Evolutionary conservation across 495 filamentous ascomycete genomes (phyloP), one percentile per base, ranked within the genome.

Genomic region (Daldinia grandis): DNA sequence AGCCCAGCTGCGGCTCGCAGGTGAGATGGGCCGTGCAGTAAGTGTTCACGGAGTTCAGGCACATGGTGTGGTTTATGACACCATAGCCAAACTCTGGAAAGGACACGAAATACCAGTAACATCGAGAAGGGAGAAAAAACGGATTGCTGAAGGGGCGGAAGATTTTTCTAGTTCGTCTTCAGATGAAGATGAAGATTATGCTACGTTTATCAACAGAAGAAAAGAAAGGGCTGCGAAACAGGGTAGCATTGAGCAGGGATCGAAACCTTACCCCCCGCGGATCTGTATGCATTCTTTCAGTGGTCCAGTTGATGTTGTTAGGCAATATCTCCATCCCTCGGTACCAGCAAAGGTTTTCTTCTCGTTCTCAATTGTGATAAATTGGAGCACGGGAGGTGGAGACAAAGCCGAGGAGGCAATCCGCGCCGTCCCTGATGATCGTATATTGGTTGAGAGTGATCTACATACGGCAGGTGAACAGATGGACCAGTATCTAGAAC

Each of bases 281-380:
- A 90, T 98, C 72, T 99, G 95, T 75, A 85, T 99, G 72, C 95
- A 99, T 79, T 97, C 94, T 0, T 99, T 92, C 76, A 94, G 92
- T 33, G 96, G 94, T 0, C 86, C 91, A n/a, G 79, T 86, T 21
- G 89, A 95, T 40, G 85, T 87, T 27, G 74, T 97, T 30, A 91
- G 85, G 51, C 93, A 95, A 76, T 98, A 96, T 68, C 78, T 93
- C 65, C 81, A 91, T 69, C 88, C 87, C 2, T 85, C 88, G 0
- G 87, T 95, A 21, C 94, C 96, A 0, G 88, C 88, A 3, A 84
- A 89, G 37, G 83, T 98, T 8, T 99, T 88, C 76, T 95, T 95
- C 73, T 97, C 94, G 0, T 98, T 98, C 73, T 97, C 93, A 0
- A 86, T 83, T 2, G 87, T 87, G 3, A 91, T 98, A 68, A 98